Evolutionary conservation across 352 stramenopile species (phyloP), one percentile per base, ranked within the genome.

Genomic region (Globisporangium spiculum): DNA sequence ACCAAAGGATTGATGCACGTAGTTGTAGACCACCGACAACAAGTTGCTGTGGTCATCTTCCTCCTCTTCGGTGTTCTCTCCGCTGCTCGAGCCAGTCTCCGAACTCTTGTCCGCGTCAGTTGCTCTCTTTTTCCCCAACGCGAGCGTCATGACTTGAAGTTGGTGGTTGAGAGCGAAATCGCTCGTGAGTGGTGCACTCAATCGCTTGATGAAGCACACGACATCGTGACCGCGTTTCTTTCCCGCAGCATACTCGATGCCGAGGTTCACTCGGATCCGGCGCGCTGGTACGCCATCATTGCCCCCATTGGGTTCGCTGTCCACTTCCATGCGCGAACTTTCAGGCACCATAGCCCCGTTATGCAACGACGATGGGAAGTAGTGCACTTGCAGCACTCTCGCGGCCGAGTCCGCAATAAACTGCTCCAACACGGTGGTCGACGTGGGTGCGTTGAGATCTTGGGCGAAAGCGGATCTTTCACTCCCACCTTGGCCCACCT

Each of bases 181-280:
- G 52, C 75, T 87, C 30, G 76, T 80, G 34, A 96, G 69, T 38
- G 86, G 76, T 56, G 83, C 80, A 36, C 80, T 91, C 34, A 85
- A 75, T 22, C 86, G 86, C 76, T 96, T 96, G 70, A 96, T 93
- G 68, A 96, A 93, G 70, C 89, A 96, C 58, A 96, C 84, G 27
- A 86, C 78, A 66, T 94, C 85, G 64, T 92, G 84, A 56, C 82
- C 73, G 60, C 70, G 80, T 69, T 89, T 83, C 68, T 90, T 90
- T 26, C 77, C 79, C 16, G 75, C 58, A 22, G 75, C 67, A 60
- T 95, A 95, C 73, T 93, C 85, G 41, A 95, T 82, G 20, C 88
- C 88, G 36, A 94, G 48, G 68, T 94, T 94, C 59, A 93, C 83
- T 66, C 83, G 81, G 70, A 94, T 72, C 12, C 74, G 68, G 36